Evolutionary conservation across 441 rosid species (phyloP), one percentile per base, ranked within the genome.

Genomic region (Euphorbia celastroides): DNA sequence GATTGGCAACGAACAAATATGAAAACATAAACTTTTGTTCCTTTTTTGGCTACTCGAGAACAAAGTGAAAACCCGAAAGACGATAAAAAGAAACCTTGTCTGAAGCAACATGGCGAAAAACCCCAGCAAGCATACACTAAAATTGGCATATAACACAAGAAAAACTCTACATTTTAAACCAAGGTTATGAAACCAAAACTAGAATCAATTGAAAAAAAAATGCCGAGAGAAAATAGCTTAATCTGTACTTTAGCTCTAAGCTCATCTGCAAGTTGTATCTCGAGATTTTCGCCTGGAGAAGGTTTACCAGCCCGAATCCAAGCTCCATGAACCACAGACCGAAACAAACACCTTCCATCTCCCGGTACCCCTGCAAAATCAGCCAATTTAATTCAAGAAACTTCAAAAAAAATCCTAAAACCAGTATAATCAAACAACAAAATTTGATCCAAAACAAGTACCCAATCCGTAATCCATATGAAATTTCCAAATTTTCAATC

Each of bases 321-420:
- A 46, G 79, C 84, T 17, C 91, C 94, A 44, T 81, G 89, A 36
- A 81, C 79, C 57, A 86, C 88, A 1, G 94, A 88, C 65, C 88
- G 84, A 63, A 88, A 88, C 80, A 88, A 75, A 70, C 94, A 88
- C 69, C 94, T 86, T 32, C 91, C 90, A 65, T 86, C 94, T 61
- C 94, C 90, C 2, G 85, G 79, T 59, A 88, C 78, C 60, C 86
- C 94, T 84, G 70, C 28, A 57, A 50, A 60, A 65, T 64, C 46
- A 65, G 16, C 62, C 66, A 34, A 25, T 25, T 17, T 50, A 23
- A n/a, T 10, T 22, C 22, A 48, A 19, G 16, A 68, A 5, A 54
- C 11, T 13, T 14, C 2, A 23, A 56, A 56, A 26, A 56, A 12
- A 0, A n/a, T 7, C 0, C 13, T 9, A 5, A 8, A 6, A 32